phyloP scores from a whole-genome alignment of 768 basidiomycete species.

The Leccinum broughii region DNA sequence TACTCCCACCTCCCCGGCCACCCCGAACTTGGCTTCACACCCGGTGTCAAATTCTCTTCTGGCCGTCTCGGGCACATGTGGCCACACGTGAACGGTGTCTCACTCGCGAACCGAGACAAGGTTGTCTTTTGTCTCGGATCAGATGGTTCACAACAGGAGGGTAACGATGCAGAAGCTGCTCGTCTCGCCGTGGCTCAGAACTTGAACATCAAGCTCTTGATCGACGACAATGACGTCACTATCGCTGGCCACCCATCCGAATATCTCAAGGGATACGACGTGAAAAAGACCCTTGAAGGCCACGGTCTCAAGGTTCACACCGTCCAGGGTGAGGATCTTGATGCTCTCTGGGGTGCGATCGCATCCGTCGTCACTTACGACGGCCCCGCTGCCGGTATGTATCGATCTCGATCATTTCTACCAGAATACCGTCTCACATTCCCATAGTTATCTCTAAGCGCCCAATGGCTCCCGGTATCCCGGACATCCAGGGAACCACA shows the following conservation, averaged over 20 bases:
- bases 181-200: conserved; percentile 81
- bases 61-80: conserved; percentile 93
- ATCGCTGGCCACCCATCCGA: conserved; percentile 90
- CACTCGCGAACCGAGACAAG: conserved; percentile 76
- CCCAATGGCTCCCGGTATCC: conserved; percentile 65
- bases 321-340: conserved; percentile 77
- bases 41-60: conserved; percentile 92
- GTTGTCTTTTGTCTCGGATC: conserved; percentile 83
- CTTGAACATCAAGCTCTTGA: conserved; percentile 82
- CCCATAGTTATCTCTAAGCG: conserved; percentile 66
- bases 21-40: conserved; percentile 85
- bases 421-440: neutral
- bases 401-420: neutral
- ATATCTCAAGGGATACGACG: conserved; percentile 77
- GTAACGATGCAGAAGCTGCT: conserved; percentile 89
- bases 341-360: conserved; percentile 72
- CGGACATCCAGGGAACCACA: conserved; percentile 72
- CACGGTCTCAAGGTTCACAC: conserved; percentile 79
- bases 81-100: conserved; percentile 84
- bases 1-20: conserved; percentile 87
- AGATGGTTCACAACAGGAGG: conserved; percentile 90
- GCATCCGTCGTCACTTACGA: conserved; percentile 52
- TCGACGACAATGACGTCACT: conserved; percentile 91
- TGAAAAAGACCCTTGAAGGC: conserved; percentile 71
- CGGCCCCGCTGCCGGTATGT: conserved; percentile 78